phyloP scores from a whole-genome alignment of 805 yeast genomes.

The Saccharomyces mikatae region DNA sequence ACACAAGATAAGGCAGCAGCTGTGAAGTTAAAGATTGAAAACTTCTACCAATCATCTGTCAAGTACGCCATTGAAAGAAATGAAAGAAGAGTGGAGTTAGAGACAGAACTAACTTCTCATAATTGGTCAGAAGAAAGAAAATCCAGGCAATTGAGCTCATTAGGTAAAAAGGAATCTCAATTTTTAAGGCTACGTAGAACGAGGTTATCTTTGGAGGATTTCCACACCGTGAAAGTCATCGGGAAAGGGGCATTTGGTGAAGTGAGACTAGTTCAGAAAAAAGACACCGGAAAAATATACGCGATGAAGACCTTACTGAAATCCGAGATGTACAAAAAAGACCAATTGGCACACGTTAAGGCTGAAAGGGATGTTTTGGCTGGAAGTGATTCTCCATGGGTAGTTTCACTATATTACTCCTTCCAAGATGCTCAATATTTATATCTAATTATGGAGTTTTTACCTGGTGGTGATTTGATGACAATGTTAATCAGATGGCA shows the following conservation, averaged over 20 bases:
- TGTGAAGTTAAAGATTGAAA: constrained; percentile 71
- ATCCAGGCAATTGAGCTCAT: constrained; percentile 66
- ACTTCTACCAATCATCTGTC: constrained; percentile 77
- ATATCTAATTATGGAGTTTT: constrained; percentile 89
- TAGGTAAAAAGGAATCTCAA: constrained; percentile 85
- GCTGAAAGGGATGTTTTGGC: constrained; percentile 95
- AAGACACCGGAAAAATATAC: constrained; percentile 80
- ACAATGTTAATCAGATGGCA: constrained; percentile 94
- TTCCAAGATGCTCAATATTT: constrained; percentile 67
- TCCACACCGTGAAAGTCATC: constrained; percentile 75
- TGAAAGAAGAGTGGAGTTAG: constrained; percentile 82
- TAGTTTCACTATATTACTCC: constrained; percentile 74
- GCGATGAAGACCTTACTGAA: constrained; percentile 91
- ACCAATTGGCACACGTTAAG: constrained; percentile 89
- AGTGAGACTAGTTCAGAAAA: constrained; percentile 87
- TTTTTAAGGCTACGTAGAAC: constrained; percentile 81
- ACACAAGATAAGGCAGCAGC: constrained; percentile 82
- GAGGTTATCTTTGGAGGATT: constrained; percentile 72
- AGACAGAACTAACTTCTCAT: constrained; percentile 57
- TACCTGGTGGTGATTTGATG: constrained; percentile 88
- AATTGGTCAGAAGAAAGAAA: constrained; percentile 80
- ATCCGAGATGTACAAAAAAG: constrained; percentile 90
- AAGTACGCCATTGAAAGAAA: constrained; percentile 92
- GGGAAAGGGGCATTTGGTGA: constrained; percentile 99
- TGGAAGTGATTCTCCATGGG: constrained; percentile 83